Evolutionary conservation across 1,139 yeast species (phyloP).

Genomic region (Taphrina populina): DNA sequence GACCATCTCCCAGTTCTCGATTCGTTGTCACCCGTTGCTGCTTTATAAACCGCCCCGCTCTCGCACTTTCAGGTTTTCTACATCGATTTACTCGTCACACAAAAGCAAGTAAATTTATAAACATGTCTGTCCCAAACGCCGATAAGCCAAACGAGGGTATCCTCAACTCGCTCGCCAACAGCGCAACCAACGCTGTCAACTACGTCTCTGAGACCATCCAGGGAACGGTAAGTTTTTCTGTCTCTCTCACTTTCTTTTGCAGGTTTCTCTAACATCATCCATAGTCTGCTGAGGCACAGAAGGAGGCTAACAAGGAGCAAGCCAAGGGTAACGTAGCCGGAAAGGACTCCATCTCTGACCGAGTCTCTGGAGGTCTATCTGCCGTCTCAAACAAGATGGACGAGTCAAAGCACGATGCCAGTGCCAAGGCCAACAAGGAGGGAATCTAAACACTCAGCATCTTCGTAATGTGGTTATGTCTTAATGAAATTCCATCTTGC

Average conservation of each 20-base stretch:
- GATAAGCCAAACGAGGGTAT: slow-evolving; percentile 30
- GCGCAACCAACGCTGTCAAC: slow-evolving; percentile 28
- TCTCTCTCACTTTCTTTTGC: not conserved
- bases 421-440: slow-evolving; percentile 25
- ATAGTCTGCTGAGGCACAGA: slow-evolving; percentile 29
- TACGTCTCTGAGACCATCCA: slow-evolving; percentile 29
- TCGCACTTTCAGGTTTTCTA: slow-evolving; percentile 4
- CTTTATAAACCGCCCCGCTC: slow-evolving; percentile 23
- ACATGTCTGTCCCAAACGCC: slow-evolving; percentile 27
- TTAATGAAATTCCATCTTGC: no score
- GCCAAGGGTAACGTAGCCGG: slow-evolving; percentile 24
- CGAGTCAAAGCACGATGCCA: slow-evolving; percentile 23
- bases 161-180: slow-evolving; percentile 18
- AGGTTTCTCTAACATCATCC: not conserved
- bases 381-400: slow-evolving; percentile 26
- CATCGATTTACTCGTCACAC: slow-evolving; percentile 2
- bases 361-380: slow-evolving; percentile 18
- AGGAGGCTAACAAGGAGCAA: slow-evolving; percentile 27
- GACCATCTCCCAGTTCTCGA: no score
- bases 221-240: slow-evolving; percentile 16
- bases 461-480: no score
- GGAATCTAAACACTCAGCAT: slow-evolving; percentile 19
- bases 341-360: slow-evolving; percentile 26
- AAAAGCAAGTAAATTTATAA: slow-evolving; percentile 13
- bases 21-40: no score